Conservation (phyloP, 805 yeast species). For the Barnettozyma siamensis region DNA sequence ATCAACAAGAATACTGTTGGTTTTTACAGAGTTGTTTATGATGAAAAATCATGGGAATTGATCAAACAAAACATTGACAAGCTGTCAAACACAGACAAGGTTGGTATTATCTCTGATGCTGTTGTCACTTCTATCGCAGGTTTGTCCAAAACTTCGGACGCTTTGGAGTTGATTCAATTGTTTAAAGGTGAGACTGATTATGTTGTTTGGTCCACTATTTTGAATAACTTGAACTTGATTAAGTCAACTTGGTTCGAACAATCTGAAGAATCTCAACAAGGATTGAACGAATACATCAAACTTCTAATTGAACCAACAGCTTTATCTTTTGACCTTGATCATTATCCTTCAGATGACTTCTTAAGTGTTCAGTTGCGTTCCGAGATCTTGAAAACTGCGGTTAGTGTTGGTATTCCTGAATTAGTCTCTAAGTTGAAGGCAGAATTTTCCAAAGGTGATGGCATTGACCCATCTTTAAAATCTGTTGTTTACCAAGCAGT, state of each 20-base stretch:
- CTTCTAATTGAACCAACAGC: slow-evolving; percentile 52
- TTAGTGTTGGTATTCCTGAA: slow-evolving; percentile 41
- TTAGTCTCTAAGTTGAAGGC: slow-evolving; percentile 39
- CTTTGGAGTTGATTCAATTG: slow-evolving; percentile 48
- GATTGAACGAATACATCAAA: slow-evolving; percentile 43
- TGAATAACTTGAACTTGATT: slow-evolving; percentile 39
- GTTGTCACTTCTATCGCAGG: slow-evolving; percentile 66
- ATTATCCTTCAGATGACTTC: slow-evolving; percentile 46
- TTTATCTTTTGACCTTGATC: slow-evolving; percentile 55
- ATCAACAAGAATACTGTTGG: slow-evolving; percentile 71
- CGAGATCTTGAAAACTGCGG: slow-evolving; percentile 54
- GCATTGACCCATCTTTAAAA: slow-evolving; percentile 65
- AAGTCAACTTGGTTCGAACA: slow-evolving; percentile 51
- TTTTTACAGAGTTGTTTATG: slow-evolving; percentile 66
- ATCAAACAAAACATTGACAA: slow-evolving; percentile 51
- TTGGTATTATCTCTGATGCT: slow-evolving; percentile 72
- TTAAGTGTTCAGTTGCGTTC: slow-evolving; percentile 62
- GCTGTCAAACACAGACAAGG: slow-evolving; percentile 65
- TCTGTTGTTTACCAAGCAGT: slow-evolving; percentile 57
- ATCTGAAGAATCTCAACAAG: slow-evolving; percentile 36
- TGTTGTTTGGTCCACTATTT: slow-evolving; percentile 60
- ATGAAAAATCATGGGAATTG: slow-evolving; percentile 54
- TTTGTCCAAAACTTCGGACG: slow-evolving; percentile 51
- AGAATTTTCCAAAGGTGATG: slow-evolving; percentile 51
- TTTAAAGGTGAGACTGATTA: slow-evolving; percentile 56